Evolutionary conservation across 257 asterid species (phyloP), one percentile per base, ranked within the genome.

Genomic region (Rubia yunnanensis): DNA sequence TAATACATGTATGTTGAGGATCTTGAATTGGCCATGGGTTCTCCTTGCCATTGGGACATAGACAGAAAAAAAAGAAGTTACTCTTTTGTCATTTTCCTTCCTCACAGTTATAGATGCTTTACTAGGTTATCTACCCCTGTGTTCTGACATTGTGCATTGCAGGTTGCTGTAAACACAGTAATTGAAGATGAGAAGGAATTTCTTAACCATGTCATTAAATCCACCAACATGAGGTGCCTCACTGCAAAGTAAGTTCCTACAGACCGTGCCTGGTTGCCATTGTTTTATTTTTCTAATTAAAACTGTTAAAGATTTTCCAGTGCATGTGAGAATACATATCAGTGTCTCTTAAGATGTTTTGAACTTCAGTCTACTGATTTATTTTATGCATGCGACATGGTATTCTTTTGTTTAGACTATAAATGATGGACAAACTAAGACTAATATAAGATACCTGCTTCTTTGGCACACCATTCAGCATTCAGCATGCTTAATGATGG

Each of bases 191-290:
- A 90, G 77, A 94, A 90, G 79, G 97, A 88, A 72, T 94, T 94
- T 59, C 97, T 94, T 10, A 95, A 88, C 58, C 99, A 94, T 74
- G 91, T 94, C 38, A 85, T 94, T 71, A 88, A 78, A 71, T 90
- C 99, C n/a, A 94, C 99, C 79, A 94, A 94, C 81, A 88, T 94
- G 99, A 90, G 82, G 74, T 94, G 99, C 84, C 83, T 94, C 73
- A 90, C 99, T 41, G 90, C 92, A 6, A 79, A 18, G 99, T 94
- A 77, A 85, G 99, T 80, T 63, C 52, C 46, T 60, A 60, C 49
- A 53, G 26, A 38, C 62, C 55, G 55, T 64, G 52, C 60, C 32
- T 64, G 31, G 30, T 41, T 44, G 44, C 31, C 4, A 15, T 64
- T 41, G 24, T 28, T 64, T 30, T 22, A 24, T 28, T 20, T 7